Percentiles rank a stretch among this genome's conserved stretches.
These are phyloP conservation scores for Lepraria neglecta DNA, from an alignment of 495 filamentous ascomycete species.

Conservation along the genomic window DNA sequence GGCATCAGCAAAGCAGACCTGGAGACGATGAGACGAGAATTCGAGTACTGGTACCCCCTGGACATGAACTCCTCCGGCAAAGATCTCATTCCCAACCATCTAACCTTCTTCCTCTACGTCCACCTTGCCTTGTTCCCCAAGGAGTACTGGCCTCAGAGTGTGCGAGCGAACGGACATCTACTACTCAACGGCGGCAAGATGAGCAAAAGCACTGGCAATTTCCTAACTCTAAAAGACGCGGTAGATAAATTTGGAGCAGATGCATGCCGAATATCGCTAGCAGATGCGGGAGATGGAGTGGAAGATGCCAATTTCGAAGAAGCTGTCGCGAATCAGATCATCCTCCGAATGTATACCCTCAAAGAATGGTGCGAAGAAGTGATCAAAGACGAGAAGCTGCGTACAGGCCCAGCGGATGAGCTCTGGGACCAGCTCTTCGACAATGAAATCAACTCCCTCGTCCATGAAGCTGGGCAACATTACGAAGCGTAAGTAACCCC, in stretches of 20 bases:
- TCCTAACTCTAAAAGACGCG: conserved; percentile 81
- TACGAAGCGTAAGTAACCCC: conserved; percentile 57
- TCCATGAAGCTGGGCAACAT: conserved; percentile 63
- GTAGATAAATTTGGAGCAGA: conserved; percentile 92
- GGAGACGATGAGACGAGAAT: conserved; percentile 74
- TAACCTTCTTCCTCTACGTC: conserved; percentile 96
- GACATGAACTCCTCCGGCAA: conserved; percentile 81
- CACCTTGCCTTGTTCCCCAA: conserved; percentile 82
- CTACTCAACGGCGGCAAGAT: conserved; percentile 96
- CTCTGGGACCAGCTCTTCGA: conserved; percentile 88
- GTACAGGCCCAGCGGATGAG: conserved; percentile 59
- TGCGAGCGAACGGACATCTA: conserved; percentile 87
- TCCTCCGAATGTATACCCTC: conserved; percentile 76
- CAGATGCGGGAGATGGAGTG: conserved; percentile 90
- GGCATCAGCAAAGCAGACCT: conserved; percentile 66
- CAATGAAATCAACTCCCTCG: conserved; percentile 86
- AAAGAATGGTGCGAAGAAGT: conserved; percentile 91
- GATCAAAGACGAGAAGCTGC: conserved; percentile 61
- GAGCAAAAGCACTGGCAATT: conserved; percentile 93
- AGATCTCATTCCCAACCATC: conserved; percentile 80
- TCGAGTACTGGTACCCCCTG: conserved; percentile 95
- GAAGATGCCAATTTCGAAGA: conserved; percentile 98
- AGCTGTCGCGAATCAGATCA: conserved; percentile 81
- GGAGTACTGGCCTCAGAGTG: conserved; percentile 76
- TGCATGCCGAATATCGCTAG: conserved; percentile 82